A percentile compares a stretch with the other conserved stretches of the same genome.
phyloP scores from a whole-genome alignment of 306 rosid species.

The Leucaena leucocephala region DNA sequence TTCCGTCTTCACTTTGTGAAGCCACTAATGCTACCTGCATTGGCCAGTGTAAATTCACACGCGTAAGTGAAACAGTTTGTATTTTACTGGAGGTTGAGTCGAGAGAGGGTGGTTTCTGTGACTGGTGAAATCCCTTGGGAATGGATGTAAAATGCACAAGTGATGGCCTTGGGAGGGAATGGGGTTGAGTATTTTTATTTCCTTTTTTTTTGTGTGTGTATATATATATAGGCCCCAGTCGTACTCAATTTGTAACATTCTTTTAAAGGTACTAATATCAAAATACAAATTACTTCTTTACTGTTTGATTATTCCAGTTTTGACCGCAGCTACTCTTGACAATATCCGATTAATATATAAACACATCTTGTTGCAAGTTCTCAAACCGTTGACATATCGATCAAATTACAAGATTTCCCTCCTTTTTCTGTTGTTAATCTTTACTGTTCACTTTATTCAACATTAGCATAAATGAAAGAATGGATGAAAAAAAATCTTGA shows the following conservation, averaged over 20 bases:
- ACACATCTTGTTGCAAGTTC: not conserved
- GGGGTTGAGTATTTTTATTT: constrained; percentile 31
- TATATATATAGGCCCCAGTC: constrained; percentile 34
- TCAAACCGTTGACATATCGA: not conserved
- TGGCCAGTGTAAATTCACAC: not conserved
- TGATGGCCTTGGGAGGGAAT: constrained; percentile 43
- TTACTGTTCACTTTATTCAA: no score
- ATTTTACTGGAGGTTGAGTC: constrained; percentile 34
- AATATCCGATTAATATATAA: not conserved
- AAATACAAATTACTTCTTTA: not conserved
- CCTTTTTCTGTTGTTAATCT: no score
- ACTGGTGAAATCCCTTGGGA: constrained; percentile 30
- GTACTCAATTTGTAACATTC: constrained; percentile 28
- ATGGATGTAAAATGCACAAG: constrained; percentile 38
- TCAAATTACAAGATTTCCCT: no score
- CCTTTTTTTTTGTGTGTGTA: constrained; percentile 24
- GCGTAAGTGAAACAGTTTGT: constrained; percentile 33
- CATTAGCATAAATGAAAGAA: no score
- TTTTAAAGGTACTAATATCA: constrained; percentile 20
- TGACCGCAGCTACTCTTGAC: not conserved
- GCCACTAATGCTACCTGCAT: not conserved
- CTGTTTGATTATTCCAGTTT: not conserved
- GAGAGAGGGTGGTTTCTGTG: constrained; percentile 37
- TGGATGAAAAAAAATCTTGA: no score
- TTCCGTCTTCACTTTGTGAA: constrained; percentile 39